Conservation (phyloP, 192 early-diverging fungal species). For the Geranomyces variabilis region DNA sequence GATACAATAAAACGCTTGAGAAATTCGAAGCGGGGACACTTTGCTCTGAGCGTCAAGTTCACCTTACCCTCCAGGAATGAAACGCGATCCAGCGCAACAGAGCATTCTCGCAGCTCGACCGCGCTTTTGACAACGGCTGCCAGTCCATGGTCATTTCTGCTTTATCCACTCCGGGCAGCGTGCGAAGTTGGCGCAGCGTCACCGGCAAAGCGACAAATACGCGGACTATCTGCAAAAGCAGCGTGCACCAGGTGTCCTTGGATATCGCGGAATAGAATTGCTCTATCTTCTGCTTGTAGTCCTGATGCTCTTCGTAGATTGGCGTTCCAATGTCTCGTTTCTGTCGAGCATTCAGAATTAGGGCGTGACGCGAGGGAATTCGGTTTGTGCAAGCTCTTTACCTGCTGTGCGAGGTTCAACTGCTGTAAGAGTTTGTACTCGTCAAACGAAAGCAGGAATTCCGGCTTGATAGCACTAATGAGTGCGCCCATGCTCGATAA, state of each 20-base stretch:
- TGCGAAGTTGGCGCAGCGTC: conserved; percentile 38
- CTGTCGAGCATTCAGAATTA: not conserved
- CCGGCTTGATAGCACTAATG: conserved; percentile 49
- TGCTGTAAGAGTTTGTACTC: conserved; percentile 34
- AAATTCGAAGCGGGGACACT: not conserved
- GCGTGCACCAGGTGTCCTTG: conserved; percentile 54
- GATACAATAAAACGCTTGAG: not conserved
- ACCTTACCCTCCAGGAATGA: conserved; percentile 52
- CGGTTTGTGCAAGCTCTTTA: not conserved
- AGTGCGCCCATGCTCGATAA: conserved; percentile 44
- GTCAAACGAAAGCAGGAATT: conserved; percentile 48
- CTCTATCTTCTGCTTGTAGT: conserved; percentile 34
- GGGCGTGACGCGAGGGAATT: no score
- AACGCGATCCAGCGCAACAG: conserved; percentile 51
- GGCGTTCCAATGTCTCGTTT: conserved; percentile 29
- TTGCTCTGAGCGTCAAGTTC: not conserved
- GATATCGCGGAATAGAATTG: conserved; percentile 39
- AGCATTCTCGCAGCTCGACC: conserved; percentile 39
- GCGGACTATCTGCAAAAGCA: conserved; percentile 51
- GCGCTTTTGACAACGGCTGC: conserved; percentile 35
- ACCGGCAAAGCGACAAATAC: conserved; percentile 38
- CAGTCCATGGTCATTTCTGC: conserved; percentile 43
- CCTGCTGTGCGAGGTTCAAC: not conserved
- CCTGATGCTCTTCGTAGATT: conserved; percentile 44
- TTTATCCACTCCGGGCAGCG: conserved; percentile 38